phyloP scores from a whole-genome alignment of 1,284 basidiomycete genomes.

The Anthracocystis setariae region DNA sequence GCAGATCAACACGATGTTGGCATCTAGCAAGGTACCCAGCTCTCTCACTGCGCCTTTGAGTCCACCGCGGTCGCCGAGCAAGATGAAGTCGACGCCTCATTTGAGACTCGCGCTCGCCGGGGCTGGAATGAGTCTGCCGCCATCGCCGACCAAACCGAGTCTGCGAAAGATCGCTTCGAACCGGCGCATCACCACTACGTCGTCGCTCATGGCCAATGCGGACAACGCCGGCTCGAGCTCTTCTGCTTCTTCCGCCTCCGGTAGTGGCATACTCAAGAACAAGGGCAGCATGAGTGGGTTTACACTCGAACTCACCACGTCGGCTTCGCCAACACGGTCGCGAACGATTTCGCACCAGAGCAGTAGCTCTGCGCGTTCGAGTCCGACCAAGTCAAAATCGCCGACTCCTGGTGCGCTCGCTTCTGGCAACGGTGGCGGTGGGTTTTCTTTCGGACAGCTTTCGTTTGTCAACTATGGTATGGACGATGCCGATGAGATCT shows the following conservation, averaged over 20 bases:
- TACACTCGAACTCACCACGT: slow-evolving; percentile 38
- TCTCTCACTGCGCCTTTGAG: slow-evolving; percentile 29
- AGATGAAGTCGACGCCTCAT: slow-evolving; percentile 55
- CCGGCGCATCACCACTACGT: slow-evolving; percentile 28
- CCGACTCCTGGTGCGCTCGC: slow-evolving; percentile 23
- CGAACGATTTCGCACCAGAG: slow-evolving; percentile 39
- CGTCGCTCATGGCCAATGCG: slow-evolving; percentile 6
- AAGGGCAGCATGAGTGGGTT: slow-evolving; percentile 28
- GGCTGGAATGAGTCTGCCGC: slow-evolving; percentile 8
- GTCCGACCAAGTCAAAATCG: slow-evolving; percentile 29
- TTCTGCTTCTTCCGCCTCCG: slow-evolving; percentile 10
- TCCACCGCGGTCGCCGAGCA: slow-evolving; percentile 41
- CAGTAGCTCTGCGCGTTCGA: slow-evolving; percentile 15
- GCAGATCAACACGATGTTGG: slow-evolving; percentile 8
- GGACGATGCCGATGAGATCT: slow-evolving; percentile 65
- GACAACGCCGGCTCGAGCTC: slow-evolving; percentile 18
- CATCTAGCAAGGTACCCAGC: slow-evolving; percentile 28
- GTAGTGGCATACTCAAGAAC: slow-evolving; percentile 7
- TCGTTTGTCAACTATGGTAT: slow-evolving; percentile 66
- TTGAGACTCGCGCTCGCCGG: slow-evolving; percentile 22
- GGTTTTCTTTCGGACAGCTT: slow-evolving; percentile 31
- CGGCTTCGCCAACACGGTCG: slow-evolving; percentile 31
- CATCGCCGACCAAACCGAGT: slow-evolving; percentile 23
- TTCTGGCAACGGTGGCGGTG: slow-evolving; percentile 6
- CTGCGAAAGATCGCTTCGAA: slow-evolving; percentile 53